These are phyloP conservation scores for Streptanthus diversifolius DNA, from an alignment of 345 rosid genomes.

Conservation along the genomic window DNA sequence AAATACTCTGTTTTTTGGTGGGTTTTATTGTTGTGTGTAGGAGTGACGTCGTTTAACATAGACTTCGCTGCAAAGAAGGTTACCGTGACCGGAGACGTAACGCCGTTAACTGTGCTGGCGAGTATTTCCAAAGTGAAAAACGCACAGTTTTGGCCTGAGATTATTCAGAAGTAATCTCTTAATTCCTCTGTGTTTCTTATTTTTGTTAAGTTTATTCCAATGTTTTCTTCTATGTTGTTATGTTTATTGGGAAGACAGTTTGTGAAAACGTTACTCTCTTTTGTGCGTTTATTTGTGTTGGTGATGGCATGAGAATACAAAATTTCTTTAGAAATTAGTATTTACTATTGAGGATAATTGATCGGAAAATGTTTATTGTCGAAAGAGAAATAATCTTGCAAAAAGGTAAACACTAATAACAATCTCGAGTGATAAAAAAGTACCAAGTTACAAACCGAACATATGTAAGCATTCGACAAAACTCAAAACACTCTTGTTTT, in stretches of 20 bases:
- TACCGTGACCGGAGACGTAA: conserved; percentile 75
- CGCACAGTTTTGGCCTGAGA: conserved; percentile 77
- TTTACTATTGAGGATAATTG: not conserved
- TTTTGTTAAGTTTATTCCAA: too few relatives aligned
- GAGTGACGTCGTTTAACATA: conserved; percentile 81
- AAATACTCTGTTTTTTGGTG: conserved; percentile 9
- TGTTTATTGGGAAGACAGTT: conserved; percentile 4
- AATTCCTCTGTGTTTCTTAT: too few relatives aligned
- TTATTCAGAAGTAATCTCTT: conserved; percentile 10
- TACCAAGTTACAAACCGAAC: not conserved
- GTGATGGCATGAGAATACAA: not conserved
- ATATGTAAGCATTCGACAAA: conserved; percentile 3
- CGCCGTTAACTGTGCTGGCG: conserved; percentile 64
- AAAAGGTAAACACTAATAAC: too few relatives aligned
- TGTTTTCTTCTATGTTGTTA: not conserved
- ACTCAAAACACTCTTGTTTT: not conserved
- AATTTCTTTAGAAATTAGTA: not conserved
- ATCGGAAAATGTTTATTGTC: not conserved
- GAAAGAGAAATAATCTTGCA: too few relatives aligned
- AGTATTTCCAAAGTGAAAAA: conserved; percentile 86
- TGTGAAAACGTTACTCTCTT: not conserved
- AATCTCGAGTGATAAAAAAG: not conserved
- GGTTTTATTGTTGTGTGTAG: conserved; percentile 38
- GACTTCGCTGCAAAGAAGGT: conserved; percentile 89
- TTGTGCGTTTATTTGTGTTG: not conserved